Base-by-base conservation (phyloP, 2,329 filamentous ascomycete genomes). In the Nannizzia gypsea region DNA sequence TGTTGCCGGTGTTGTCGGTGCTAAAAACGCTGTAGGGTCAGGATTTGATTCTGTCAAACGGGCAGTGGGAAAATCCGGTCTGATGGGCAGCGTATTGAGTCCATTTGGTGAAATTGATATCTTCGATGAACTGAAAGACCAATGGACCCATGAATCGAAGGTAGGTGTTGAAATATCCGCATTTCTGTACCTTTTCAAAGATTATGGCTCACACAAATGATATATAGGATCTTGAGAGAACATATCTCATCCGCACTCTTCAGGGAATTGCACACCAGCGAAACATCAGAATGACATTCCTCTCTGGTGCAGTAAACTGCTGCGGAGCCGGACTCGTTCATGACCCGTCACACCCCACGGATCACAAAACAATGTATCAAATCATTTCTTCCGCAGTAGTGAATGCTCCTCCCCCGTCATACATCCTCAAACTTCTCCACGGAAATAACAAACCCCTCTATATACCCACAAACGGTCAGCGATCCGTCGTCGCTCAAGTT, bases 281-380 rank as follows among this genome's bases (percentile, higher is more conserved):
- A 76, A 91, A 89, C 26, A 82, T 99, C 55, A 87, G 93, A 54
- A 96, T 99, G 88, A 96, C 91, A 1, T 97, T 99, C 77, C 77
- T 99, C 64, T 96, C 90, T 15, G 93, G 93, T 69, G 88, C 71
- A 68, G 92, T 97, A 71, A 93, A 92, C 73, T 88, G 85, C 67
- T 91, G 89, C 65, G 93, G 93, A 64, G 93, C 93, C 22, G 93
- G 93, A 61, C 82, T 99, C 9, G 85, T 99, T 1, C 93, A 99
- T 73, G 93, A 99, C 74, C 93, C 93, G 0, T 82, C 87, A 20
- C 89, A 93, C 71, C 92, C 92, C 0, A 85, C 84, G 42, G 90
- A 97, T 73, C 90, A 97, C 80, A 99, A 97, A 76, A 96, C 93
- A 28, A 99, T 99, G 92, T 99, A 97, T 76, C 93, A 99, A 73